Percentiles rank a stretch among this genome's conserved stretches.
Conservation (phyloP, 2,329 filamentous ascomycete species). For the Aspergillus tubingensis region DNA sequence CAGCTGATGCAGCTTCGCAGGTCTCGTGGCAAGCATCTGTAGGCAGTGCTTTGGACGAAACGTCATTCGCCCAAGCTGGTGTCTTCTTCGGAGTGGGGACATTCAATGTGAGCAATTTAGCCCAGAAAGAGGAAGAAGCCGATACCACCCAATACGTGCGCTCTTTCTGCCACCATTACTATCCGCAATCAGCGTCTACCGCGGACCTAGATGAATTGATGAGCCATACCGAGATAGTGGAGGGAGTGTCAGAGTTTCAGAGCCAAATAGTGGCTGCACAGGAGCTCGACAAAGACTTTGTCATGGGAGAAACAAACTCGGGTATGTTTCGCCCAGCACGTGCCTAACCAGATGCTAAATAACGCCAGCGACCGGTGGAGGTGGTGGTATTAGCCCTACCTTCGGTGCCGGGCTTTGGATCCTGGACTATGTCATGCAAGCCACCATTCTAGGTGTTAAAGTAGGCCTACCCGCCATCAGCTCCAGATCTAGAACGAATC, state of each 20-base stretch:
- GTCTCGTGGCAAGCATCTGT: slow-evolving; percentile 38
- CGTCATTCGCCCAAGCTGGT: slow-evolving; percentile 36
- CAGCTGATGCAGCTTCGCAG: slow-evolving; percentile 36
- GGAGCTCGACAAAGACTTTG: slow-evolving; percentile 45
- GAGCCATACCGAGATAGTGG: slow-evolving; percentile 47
- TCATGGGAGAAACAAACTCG: slow-evolving; percentile 56
- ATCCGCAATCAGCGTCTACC: slow-evolving; percentile 44
- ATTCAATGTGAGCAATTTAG: slow-evolving; percentile 42
- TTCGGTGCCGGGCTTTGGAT: slow-evolving; percentile 56
- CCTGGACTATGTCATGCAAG: slow-evolving; percentile 49
- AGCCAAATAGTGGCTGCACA: slow-evolving; percentile 46
- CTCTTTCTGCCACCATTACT: slow-evolving; percentile 53
- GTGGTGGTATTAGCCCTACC: slow-evolving; percentile 47
- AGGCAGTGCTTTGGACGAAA: slow-evolving; percentile 29
- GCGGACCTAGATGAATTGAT: slow-evolving; percentile 48
- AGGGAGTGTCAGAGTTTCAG: slow-evolving; percentile 44
- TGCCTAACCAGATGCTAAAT: not conserved
- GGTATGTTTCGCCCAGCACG: slow-evolving; percentile 30
- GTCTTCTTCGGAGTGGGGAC: slow-evolving; percentile 38
- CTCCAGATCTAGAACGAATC: not conserved
- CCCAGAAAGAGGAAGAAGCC: slow-evolving; percentile 39
- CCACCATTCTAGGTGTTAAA: slow-evolving; percentile 33
- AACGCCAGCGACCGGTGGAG: slow-evolving; percentile 38
- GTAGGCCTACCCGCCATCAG: not conserved
- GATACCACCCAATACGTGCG: slow-evolving; percentile 39